A percentile compares a stretch with the other conserved stretches of the same genome.
Evolutionary conservation across 805 yeast genomes (phyloP).

Genomic region (Starmerella bombicola): DNA sequence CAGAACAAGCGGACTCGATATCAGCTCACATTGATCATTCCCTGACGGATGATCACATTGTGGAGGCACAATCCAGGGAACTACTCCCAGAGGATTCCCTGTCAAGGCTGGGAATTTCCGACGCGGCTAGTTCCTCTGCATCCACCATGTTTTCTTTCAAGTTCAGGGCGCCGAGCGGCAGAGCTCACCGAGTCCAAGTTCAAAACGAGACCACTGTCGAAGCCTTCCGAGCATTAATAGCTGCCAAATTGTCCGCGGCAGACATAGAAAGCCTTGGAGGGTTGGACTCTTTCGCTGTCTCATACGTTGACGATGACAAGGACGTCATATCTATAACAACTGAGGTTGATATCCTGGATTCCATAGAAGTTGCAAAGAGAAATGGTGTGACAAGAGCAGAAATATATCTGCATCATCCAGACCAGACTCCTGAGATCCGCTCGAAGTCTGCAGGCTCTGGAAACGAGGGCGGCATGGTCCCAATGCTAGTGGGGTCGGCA

Average conservation of each 20-base stretch:
- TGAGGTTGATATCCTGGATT: constrained; percentile 60
- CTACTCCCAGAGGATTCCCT: constrained; percentile 50
- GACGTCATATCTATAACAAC: constrained; percentile 68
- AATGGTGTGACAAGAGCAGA: constrained; percentile 52
- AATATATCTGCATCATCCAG: constrained; percentile 56
- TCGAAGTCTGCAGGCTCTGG: background rate
- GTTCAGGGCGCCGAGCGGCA: constrained; percentile 61
- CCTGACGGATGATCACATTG: background rate
- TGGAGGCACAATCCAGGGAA: constrained; percentile 14
- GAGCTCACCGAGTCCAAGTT: constrained; percentile 60
- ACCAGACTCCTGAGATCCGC: constrained; percentile 24
- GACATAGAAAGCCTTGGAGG: constrained; percentile 34
- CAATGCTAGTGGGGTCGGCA: constrained; percentile 17
- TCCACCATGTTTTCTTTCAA: constrained; percentile 44
- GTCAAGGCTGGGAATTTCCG: constrained; percentile 33
- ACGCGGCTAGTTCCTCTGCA: background rate
- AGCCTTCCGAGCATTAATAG: constrained; percentile 34
- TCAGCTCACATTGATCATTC: background rate
- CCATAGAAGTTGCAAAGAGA: constrained; percentile 45
- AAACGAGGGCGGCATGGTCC: constrained; percentile 13
- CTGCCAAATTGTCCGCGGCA: constrained; percentile 29
- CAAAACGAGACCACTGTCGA: constrained; percentile 44
- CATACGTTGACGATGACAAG: constrained; percentile 74
- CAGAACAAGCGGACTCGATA: background rate
- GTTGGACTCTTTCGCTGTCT: constrained; percentile 43